A percentile compares a stretch with the other conserved stretches of the same genome.
Conservation (phyloP, 306 rosid species). For the Alnus rubra region DNA sequence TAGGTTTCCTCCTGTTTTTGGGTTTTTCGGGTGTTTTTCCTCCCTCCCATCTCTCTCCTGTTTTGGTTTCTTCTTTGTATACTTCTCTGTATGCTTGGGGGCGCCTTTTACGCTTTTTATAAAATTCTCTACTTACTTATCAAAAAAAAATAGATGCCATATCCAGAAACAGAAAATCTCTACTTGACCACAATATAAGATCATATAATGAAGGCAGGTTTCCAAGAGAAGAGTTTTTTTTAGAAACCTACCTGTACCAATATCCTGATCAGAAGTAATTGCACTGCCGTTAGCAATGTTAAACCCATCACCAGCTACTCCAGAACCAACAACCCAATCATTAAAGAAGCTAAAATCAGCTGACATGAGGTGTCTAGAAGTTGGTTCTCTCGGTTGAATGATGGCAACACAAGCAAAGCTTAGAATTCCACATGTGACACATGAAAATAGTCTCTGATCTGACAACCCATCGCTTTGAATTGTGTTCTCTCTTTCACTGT, state of each 20-base stretch:
- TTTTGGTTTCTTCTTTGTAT: no score
- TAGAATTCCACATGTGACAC: conserved; percentile 93
- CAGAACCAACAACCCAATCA: conserved; percentile 79
- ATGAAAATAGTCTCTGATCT: conserved; percentile 89
- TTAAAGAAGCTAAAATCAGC: conserved; percentile 88
- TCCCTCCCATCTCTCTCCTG: no score
- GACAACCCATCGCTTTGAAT: conserved; percentile 61
- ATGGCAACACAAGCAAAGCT: conserved; percentile 94
- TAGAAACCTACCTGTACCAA: conserved; percentile 54
- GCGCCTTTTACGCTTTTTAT: no score
- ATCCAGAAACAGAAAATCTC: conserved; percentile 20
- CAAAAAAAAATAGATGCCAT: neutral
- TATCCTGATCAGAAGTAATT: conserved; percentile 38
- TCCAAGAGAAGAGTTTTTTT: conserved; percentile 10
- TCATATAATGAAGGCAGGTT: conserved; percentile 22
- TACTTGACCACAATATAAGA: conserved; percentile 23
- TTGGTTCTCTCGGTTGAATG: conserved; percentile 83
- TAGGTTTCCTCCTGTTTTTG: no score
- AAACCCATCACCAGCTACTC: conserved; percentile 46
- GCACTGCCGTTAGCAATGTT: conserved; percentile 39
- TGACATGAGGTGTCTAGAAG: conserved; percentile 88
- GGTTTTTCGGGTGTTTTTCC: no score
- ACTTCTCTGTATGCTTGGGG: no score
- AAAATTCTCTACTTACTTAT: no score
- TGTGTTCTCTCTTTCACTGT: conserved; percentile 41